Conservation (phyloP, 345 rosid genomes). For the Rhodomyrtus tomentosa region DNA sequence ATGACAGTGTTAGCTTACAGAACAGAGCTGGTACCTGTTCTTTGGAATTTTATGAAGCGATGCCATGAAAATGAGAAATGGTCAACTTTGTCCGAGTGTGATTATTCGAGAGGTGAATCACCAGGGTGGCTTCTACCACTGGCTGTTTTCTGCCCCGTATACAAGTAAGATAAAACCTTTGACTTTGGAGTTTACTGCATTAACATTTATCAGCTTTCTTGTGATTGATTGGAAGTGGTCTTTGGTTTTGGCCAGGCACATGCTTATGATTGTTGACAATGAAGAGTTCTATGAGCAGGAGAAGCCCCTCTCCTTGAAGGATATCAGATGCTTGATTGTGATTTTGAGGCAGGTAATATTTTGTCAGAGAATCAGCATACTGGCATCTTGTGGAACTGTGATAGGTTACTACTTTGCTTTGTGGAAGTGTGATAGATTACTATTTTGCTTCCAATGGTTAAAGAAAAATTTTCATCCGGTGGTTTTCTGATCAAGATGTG, state of each 20-base stretch:
- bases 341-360: slow-evolving; percentile 76
- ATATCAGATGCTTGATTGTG: slow-evolving; percentile 57
- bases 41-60: slow-evolving; percentile 86
- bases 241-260: slow-evolving; percentile 58
- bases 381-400: not conserved
- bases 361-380: not conserved
- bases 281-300: slow-evolving; percentile 97
- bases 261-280: slow-evolving; percentile 92
- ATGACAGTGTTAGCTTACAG: slow-evolving; percentile 91
- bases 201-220: not conserved
- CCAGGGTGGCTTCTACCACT: slow-evolving; percentile 96
- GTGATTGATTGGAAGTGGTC: not conserved
- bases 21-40: slow-evolving; percentile 83
- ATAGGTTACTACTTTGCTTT: not conserved
- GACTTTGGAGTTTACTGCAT: not conserved
- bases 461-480: not conserved
- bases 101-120: slow-evolving; percentile 65
- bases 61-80: slow-evolving; percentile 85
- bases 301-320: slow-evolving; percentile 78
- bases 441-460: not conserved
- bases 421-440: not conserved
- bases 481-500: not conserved
- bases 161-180: slow-evolving; percentile 50
- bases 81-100: slow-evolving; percentile 54
- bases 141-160: slow-evolving; percentile 93